phyloP scores from a whole-genome alignment of 257 asterid species.

The Ehretia macrophylla region DNA sequence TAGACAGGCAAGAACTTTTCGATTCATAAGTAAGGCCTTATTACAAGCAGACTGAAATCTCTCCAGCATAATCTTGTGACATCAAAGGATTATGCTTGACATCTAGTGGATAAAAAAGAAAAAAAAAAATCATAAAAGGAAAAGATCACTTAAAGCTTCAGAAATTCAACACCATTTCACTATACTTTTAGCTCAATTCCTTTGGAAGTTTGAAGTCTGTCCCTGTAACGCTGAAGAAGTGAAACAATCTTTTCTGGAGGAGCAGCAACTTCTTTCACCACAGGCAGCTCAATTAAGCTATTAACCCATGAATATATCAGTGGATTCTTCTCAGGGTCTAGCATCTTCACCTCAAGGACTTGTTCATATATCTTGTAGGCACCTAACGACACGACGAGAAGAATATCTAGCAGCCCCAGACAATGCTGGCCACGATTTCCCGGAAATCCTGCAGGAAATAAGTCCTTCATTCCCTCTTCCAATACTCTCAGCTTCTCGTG shows the following conservation, averaged over 20 bases:
- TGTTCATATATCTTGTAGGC: constrained; percentile 27
- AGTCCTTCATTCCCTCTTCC: constrained; percentile 30
- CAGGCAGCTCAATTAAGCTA: constrained; percentile 18
- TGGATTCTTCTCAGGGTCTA: constrained; percentile 34
- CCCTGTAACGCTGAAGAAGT: not conserved
- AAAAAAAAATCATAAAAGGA: too few species aligned
- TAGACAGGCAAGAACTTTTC: too few species aligned
- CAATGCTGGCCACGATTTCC: not conserved
- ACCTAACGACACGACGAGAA: constrained; percentile 33
- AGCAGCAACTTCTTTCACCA: constrained; percentile 1
- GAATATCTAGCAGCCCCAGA: constrained; percentile 32
- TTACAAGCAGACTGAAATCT: too few species aligned
- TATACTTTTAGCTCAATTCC: not conserved
- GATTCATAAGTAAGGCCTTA: too few species aligned
- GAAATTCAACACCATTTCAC: not conserved
- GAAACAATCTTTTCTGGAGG: constrained; percentile 18
- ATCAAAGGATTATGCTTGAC: too few species aligned
- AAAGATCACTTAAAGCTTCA: too few species aligned
- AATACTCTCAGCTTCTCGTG: constrained; percentile 22
- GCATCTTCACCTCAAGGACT: constrained; percentile 22
- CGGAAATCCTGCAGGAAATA: constrained; percentile 12
- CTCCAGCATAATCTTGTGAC: too few species aligned
- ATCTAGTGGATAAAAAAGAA: too few species aligned
- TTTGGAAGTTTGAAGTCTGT: not conserved
- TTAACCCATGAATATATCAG: constrained; percentile 31